A percentile compares a stretch with the other conserved stretches of the same genome.
These are phyloP conservation scores for Linnemannia zychae DNA, from an alignment of 192 early-diverging fungal genomes.

Conservation along the genomic window DNA sequence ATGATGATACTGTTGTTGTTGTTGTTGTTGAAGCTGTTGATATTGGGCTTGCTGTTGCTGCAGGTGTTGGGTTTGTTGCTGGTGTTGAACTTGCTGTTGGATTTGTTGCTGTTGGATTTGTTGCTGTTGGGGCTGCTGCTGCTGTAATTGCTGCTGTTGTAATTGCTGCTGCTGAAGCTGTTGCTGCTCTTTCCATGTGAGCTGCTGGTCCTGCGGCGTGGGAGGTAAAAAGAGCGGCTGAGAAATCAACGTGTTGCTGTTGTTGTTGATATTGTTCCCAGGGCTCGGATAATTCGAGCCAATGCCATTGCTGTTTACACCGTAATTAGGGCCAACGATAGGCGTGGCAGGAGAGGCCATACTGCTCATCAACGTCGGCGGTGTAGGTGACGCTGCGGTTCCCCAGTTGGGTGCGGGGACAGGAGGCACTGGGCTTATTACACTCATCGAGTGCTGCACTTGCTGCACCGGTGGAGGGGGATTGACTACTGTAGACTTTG, in stretches of 20 bases:
- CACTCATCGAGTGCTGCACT: background rate
- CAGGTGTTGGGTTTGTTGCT: background rate
- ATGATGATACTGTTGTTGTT: background rate
- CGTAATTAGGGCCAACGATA: background rate
- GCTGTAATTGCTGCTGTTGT: background rate
- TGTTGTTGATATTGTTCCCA: constrained; percentile 17
- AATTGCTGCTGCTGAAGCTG: constrained; percentile 9
- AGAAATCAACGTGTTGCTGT: constrained; percentile 7
- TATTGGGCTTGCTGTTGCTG: background rate
- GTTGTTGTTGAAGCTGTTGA: background rate
- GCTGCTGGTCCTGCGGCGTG: background rate
- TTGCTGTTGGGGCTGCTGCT: background rate
- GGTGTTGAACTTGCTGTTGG: background rate
- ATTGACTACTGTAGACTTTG: background rate
- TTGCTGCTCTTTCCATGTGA: background rate
- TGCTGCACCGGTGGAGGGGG: background rate
- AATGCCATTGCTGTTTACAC: background rate
- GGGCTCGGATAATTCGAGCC: background rate
- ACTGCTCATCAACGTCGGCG: background rate
- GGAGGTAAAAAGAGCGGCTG: background rate
- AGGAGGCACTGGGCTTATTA: background rate
- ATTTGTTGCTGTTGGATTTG: background rate
- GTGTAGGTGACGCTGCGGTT: background rate
- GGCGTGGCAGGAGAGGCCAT: background rate
- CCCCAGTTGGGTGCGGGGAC: constrained; percentile 4